Evolutionary conservation across 441 rosid species (phyloP), one percentile per base, ranked within the genome.

Genomic region (Daphne laureola): DNA sequence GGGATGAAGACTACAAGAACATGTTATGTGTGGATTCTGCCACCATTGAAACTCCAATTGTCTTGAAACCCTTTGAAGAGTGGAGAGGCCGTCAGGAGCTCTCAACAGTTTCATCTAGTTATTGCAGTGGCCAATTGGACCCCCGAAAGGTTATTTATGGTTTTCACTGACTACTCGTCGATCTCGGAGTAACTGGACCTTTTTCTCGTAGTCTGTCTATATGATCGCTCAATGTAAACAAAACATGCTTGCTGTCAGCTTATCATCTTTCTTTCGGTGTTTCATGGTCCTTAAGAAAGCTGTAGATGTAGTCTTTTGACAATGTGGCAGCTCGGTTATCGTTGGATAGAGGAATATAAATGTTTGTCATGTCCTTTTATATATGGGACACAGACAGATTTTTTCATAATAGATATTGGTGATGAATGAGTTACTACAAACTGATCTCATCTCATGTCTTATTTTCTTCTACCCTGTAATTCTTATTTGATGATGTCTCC

Each of bases 41-140:
- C 50, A 78, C 79, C 2, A 70, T 86, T n/a, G 98, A 83, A 69
- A 78, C 80, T 38, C 78, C 71, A 12, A 77, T 91, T 8, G 23
- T 67, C 65, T 69, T 86, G 67, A 87, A 88, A 68, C 96, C 93
- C 51, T 70, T 66, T 46, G 93, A 86, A 74, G 98, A 91, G 70
- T 91, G 98, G 96, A 83, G 57, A 58, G 89, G 96, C 43, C 65
- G 77, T 46, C 96, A 91, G 64, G 93, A 91, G 69, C 82, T 91
- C 55, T 88, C 88, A 0, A 77, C 87, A 7, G 96, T 91, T 42
- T 86, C 95, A 8, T 86, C 95, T 15, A 91, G 93, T 68, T 88
- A 86, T 73, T 88, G 81, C 81, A 91, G 98, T 23, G 95, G 96
- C 49, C 95, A 88, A 67, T 63, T 91, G 60, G 98, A 91, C 72